phyloP scores from a whole-genome alignment of 164 flowering plant species.

The Vitis cinerea region DNA sequence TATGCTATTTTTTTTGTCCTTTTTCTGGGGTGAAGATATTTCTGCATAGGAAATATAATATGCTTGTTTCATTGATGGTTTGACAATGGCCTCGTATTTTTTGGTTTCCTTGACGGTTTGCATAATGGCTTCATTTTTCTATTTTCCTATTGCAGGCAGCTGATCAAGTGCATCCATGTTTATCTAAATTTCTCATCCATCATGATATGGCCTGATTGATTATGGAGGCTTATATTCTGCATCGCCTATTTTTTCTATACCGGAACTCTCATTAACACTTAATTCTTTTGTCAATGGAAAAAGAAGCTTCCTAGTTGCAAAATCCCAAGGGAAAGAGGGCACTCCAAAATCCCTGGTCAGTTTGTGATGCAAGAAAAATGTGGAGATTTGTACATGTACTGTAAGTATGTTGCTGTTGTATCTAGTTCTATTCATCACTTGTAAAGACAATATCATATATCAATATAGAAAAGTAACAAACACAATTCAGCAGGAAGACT shows the following conservation, averaged over 20 bases:
- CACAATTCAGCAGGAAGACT: too few relatives aligned
- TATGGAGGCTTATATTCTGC: background rate
- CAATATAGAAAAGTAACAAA: too few relatives aligned
- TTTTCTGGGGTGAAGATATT: background rate
- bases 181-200: conserved; percentile 47
- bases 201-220: conserved; percentile 33
- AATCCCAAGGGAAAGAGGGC: background rate
- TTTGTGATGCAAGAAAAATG: too few relatives aligned
- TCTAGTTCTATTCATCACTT: too few relatives aligned
- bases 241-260: background rate
- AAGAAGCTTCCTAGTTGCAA: conserved; percentile 1
- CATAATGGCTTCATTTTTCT: background rate
- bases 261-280: background rate
- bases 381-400: too few relatives aligned
- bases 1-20: background rate
- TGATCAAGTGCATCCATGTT: conserved; percentile 60
- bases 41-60: too few relatives aligned
- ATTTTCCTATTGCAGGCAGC: conserved; percentile 49
- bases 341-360: too few relatives aligned
- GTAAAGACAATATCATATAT: too few relatives aligned
- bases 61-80: too few relatives aligned
- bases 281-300: background rate
- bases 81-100: too few relatives aligned
- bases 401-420: too few relatives aligned
- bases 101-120: background rate